Evolutionary conservation across 768 basidiomycete genomes (phyloP).

Genomic region (Tricholoma sp.): DNA sequence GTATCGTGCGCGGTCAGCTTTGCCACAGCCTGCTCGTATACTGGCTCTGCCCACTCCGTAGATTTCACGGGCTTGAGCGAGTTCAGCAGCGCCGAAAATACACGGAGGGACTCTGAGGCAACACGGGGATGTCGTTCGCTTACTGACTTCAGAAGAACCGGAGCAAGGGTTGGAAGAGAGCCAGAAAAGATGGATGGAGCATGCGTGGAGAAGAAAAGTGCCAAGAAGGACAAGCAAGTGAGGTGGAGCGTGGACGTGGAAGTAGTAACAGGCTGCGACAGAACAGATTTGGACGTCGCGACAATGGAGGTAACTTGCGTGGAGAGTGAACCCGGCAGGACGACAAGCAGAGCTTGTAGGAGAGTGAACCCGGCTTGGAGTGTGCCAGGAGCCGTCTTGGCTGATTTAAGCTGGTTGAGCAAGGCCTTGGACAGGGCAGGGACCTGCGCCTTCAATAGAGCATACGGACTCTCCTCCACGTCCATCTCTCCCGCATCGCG

Average conservation of each 20-base stretch:
- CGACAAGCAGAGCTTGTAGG: slow-evolving; percentile 67
- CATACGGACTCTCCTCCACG: slow-evolving; percentile 68
- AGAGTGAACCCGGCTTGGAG: slow-evolving; percentile 85
- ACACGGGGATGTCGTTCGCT: slow-evolving; percentile 76
- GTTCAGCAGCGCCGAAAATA: slow-evolving; percentile 77
- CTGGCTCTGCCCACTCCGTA: slow-evolving; percentile 59
- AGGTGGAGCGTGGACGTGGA: slow-evolving; percentile 80
- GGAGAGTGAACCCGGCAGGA: slow-evolving; percentile 80
- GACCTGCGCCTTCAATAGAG: slow-evolving; percentile 69
- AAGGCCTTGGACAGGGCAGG: slow-evolving; percentile 75
- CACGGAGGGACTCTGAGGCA: slow-evolving; percentile 82
- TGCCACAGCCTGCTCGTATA: slow-evolving; percentile 71
- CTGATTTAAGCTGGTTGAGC: slow-evolving; percentile 77
- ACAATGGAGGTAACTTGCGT: slow-evolving; percentile 61
- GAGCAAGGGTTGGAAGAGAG: slow-evolving; percentile 63
- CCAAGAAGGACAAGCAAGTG: slow-evolving; percentile 80
- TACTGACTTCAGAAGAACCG: slow-evolving; percentile 69
- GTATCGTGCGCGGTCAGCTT: slow-evolving; percentile 78
- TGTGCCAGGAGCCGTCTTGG: slow-evolving; percentile 71
- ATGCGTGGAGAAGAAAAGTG: slow-evolving; percentile 74
- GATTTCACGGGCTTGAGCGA: slow-evolving; percentile 65
- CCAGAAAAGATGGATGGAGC: slow-evolving; percentile 50
- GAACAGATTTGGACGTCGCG: slow-evolving; percentile 55
- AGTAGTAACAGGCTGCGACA: slow-evolving; percentile 65
- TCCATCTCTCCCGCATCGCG: slow-evolving; percentile 69